Base-by-base conservation (phyloP, 257 asterid genomes). In the Scutellaria barbata region DNA sequence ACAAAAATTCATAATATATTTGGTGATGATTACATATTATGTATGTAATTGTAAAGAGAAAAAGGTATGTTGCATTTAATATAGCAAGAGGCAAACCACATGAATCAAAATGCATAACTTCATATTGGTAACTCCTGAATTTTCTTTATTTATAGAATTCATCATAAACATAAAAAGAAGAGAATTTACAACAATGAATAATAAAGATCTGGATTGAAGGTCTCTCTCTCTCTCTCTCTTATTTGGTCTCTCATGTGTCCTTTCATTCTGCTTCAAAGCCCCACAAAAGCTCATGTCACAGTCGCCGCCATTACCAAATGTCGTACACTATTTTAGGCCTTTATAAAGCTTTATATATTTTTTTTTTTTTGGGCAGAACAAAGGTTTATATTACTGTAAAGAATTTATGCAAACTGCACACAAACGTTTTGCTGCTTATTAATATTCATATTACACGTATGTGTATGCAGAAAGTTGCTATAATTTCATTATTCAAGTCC, bases 271-370 rank as follows among this genome's bases (percentile, higher is more conserved):
- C 74, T 3, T 55, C 62, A 51, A 56, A 52, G 30, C 57, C 57
- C 30, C 57, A 16, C 43, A 57, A 72, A 73, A 48, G 74, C 57
- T 69, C 74, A 48, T 37, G 84, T 82, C 79, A 68, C 81, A 74
- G 78, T 84, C 82, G 89, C 89, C 85, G 86, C 87, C 85, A 79
- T 71, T 73, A 73, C 2, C 79, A 71, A 78, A 67, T 63, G 77
- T 68, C 60, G 63, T 35, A 47, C 56, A 8, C 66, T 71, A n/a
- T 59, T 79, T 75, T 22, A 9, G 55, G 60, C 72, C 76, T 33
- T 72, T 10, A 8, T 60, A 63, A 55, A 18, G 20, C 46, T 11
- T 14, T 37, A 3, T n/a, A n/a, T n/a, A n/a, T n/a, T 1, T 52
- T 6, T 7, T 50, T 2, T 33, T 47, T 56, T 57, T 18, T 1